phyloP scores from a whole-genome alignment of 2,329 filamentous ascomycete species.

The Scopulariopsis brevicaulis region DNA sequence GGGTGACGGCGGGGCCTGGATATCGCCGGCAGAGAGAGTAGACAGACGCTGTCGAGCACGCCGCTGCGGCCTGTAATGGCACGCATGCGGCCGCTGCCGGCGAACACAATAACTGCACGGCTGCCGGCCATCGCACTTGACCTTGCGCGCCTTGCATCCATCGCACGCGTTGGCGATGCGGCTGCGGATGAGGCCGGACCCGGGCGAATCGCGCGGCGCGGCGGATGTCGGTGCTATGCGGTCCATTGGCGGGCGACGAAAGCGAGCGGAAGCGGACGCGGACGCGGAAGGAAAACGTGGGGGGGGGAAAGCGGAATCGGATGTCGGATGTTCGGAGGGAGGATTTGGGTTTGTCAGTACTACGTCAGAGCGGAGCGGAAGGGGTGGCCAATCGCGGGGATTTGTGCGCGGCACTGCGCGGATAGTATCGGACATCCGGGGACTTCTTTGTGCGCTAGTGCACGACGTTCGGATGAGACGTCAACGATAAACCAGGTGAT shows the following conservation, averaged over 20 bases:
- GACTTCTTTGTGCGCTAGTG: too few relatives aligned
- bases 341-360: neutral
- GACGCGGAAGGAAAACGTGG: neutral
- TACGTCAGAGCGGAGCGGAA: too few relatives aligned
- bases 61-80: slow-evolving; percentile 32
- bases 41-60: slow-evolving; percentile 5
- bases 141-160: slow-evolving; percentile 41
- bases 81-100: slow-evolving; percentile 28
- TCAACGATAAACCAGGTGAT: too few relatives aligned
- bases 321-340: neutral
- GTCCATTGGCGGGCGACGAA: neutral
- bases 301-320: neutral
- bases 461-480: too few relatives aligned
- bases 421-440: too few relatives aligned
- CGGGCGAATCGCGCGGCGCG: neutral
- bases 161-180: slow-evolving; percentile 43
- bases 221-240: neutral
- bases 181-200: slow-evolving; percentile 16
- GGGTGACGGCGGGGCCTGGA: neutral
- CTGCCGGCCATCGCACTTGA: slow-evolving; percentile 40
- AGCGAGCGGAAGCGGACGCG: neutral
- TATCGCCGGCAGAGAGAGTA: neutral
- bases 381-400: too few relatives aligned
- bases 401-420: too few relatives aligned
- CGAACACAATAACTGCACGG: slow-evolving; percentile 38